phyloP scores from a whole-genome alignment of 192 early-diverging fungal genomes.

The Podila minutissima region DNA sequence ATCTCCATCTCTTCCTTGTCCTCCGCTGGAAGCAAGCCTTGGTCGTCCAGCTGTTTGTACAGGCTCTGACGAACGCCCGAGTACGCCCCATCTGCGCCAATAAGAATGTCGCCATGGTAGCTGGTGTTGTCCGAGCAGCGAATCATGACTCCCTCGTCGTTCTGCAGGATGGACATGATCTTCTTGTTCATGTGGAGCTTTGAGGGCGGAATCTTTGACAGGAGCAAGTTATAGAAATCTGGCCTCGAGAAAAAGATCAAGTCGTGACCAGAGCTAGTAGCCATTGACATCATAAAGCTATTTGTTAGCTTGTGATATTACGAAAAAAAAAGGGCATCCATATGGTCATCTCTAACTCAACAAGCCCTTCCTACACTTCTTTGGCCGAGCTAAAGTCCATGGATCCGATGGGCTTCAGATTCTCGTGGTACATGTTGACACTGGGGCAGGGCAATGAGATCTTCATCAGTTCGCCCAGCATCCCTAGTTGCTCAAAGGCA shows the following conservation, averaged over 20 bases:
- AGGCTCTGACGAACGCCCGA: neutral
- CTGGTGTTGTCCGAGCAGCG: slow-evolving; percentile 1
- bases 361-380: neutral
- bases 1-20: neutral
- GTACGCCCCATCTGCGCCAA: slow-evolving; percentile 16
- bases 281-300: no score
- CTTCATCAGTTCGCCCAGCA: neutral
- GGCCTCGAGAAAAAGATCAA: slow-evolving; percentile 6
- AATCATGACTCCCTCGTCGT: slow-evolving; percentile 6
- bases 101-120: slow-evolving; percentile 19
- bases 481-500: neutral
- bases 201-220: slow-evolving; percentile 5
- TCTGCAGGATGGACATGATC: slow-evolving; percentile 1
- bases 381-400: neutral
- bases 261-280: slow-evolving; percentile 3
- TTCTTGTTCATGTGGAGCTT: slow-evolving; percentile 6
- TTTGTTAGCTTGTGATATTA: no score
- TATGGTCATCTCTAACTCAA: neutral
- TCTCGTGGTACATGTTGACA: neutral
- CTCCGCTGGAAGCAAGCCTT: neutral
- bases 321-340: no score
- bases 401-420: neutral
- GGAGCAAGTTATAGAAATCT: slow-evolving; percentile 9
- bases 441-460: neutral
- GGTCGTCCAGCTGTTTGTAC: slow-evolving; percentile 1